These are phyloP conservation scores for Plantago major DNA, from an alignment of 257 asterid genomes.

Conservation along the genomic window DNA sequence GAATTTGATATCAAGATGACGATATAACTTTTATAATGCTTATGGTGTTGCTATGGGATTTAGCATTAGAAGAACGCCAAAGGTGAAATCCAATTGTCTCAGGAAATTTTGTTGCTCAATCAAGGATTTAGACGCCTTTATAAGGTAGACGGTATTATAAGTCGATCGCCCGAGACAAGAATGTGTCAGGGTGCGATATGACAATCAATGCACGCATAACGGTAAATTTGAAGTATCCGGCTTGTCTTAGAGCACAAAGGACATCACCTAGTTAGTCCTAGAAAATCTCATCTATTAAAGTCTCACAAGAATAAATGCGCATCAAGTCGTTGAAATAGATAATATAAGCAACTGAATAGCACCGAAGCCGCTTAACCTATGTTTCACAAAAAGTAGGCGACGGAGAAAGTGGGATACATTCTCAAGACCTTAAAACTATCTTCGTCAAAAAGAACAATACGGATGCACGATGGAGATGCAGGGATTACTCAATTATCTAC, in stretches of 20 bases:
- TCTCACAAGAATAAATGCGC: neutral
- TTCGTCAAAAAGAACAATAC: neutral
- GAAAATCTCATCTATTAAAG: too few species aligned
- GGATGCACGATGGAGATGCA: neutral
- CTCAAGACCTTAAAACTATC: neutral
- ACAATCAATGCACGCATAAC: neutral
- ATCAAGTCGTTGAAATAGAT: neutral
- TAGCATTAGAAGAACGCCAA: too few species aligned
- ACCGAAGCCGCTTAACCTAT: neutral
- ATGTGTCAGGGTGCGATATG: neutral
- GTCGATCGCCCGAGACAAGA: too few species aligned
- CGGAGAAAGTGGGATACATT: neutral
- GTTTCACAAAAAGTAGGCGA: neutral
- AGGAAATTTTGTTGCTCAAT: too few species aligned
- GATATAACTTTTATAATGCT: too few species aligned
- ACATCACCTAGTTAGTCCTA: too few species aligned
- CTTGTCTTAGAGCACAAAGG: too few species aligned
- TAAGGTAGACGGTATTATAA: too few species aligned
- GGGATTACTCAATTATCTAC: neutral
- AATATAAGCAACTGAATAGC: neutral
- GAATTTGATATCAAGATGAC: too few species aligned
- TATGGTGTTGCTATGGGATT: too few species aligned
- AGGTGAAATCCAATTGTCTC: too few species aligned
- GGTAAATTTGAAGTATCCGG: neutral
- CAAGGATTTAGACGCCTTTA: too few species aligned